These are phyloP conservation scores for Rhodamnia rubescens DNA, from an alignment of 345 rosid species.

Conservation along the genomic window DNA sequence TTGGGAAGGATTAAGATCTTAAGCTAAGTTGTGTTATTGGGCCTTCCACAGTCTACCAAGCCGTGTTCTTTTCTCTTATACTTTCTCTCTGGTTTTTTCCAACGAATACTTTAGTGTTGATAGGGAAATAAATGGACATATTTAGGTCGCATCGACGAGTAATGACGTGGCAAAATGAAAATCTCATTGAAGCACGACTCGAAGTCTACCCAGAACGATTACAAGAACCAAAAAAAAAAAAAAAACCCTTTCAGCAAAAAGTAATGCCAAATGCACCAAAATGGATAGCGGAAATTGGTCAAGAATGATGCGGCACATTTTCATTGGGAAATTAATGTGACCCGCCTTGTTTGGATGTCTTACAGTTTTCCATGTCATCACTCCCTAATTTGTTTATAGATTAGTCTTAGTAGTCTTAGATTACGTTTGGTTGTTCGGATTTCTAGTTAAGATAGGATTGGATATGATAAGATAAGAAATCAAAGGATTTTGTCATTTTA, in stretches of 20 bases:
- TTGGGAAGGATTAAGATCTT: background rate
- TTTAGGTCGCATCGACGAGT: background rate
- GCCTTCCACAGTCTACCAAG: background rate
- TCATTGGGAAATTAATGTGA: background rate
- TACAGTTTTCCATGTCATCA: background rate
- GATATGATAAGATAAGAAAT: no score
- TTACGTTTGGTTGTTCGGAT: no score
- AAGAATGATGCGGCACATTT: background rate
- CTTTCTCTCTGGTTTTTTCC: background rate
- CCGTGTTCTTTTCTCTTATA: background rate
- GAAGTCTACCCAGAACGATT: background rate
- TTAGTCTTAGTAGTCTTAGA: background rate
- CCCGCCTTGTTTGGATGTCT: background rate
- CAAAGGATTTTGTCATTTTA: no score
- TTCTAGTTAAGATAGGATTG: no score
- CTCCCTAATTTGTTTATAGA: background rate
- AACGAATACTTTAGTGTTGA: background rate
- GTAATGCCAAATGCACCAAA: background rate
- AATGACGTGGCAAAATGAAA: background rate
- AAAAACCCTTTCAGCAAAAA: background rate
- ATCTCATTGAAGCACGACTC: background rate
- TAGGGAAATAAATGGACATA: background rate
- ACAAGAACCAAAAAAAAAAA: background rate
- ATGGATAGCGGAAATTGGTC: background rate
- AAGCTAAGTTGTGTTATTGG: background rate